These are phyloP conservation scores for Gossypium ekmanianum DNA, from an alignment of 345 rosid genomes.

Conservation along the genomic window DNA sequence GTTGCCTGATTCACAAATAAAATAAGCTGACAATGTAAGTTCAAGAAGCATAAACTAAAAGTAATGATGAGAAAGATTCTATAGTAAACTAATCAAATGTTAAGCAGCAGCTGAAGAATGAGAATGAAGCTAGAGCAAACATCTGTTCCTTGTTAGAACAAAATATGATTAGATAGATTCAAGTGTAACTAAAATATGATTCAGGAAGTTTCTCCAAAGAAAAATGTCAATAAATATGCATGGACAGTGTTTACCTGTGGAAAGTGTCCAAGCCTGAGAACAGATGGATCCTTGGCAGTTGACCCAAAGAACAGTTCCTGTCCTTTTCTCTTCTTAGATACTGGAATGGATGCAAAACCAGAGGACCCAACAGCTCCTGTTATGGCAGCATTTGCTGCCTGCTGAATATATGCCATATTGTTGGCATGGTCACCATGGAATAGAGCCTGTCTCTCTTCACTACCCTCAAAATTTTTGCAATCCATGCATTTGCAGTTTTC, in stretches of 20 bases:
- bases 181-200: slow-evolving; percentile 2
- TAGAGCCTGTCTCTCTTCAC: slow-evolving; percentile 95
- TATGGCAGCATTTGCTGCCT: slow-evolving; percentile 99
- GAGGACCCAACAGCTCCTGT: slow-evolving; percentile 98
- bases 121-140: background rate
- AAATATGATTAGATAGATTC: background rate
- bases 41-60: background rate
- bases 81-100: background rate
- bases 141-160: background rate
- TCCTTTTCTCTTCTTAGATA: slow-evolving; percentile 79
- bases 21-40: background rate
- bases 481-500: slow-evolving; percentile 97
- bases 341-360: slow-evolving; percentile 75
- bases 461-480: slow-evolving; percentile 97
- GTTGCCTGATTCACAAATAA: slow-evolving; percentile 43
- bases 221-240: background rate
- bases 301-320: slow-evolving; percentile 67
- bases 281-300: slow-evolving; percentile 45
- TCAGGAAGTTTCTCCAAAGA: background rate
- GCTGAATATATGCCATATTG: slow-evolving; percentile 84
- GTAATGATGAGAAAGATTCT: background rate
- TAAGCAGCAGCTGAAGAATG: background rate
- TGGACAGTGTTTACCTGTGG: slow-evolving; percentile 53
- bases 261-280: slow-evolving; percentile 58
- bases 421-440: slow-evolving; percentile 91